Conservation (phyloP, 495 filamentous ascomycete genomes). For the Tuber umbilicatum region DNA sequence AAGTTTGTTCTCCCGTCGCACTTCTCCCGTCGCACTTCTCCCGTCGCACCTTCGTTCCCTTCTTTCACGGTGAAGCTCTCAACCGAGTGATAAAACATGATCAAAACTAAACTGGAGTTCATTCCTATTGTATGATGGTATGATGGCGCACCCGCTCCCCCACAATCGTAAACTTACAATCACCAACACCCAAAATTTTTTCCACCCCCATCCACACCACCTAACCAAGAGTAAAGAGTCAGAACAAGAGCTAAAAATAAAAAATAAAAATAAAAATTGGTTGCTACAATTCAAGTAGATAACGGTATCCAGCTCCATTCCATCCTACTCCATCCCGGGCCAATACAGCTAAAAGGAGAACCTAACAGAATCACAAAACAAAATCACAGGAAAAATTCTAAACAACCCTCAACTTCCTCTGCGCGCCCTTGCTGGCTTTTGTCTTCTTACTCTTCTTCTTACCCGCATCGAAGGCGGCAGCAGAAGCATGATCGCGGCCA, state of each 20-base stretch:
- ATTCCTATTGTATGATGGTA: background rate
- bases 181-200: background rate
- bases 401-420: conserved; percentile 75
- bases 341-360: conserved; percentile 21
- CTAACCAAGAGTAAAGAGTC: background rate
- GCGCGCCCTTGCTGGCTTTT: conserved; percentile 66
- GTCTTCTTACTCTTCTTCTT: conserved; percentile 95
- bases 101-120: background rate
- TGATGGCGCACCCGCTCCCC: background rate
- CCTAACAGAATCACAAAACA: conserved; percentile 10
- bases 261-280: background rate
- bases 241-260: background rate
- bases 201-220: background rate
- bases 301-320: conserved; percentile 8
- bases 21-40: background rate
- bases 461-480: conserved; percentile 81
- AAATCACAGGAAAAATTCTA: conserved; percentile 46
- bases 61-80: background rate
- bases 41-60: background rate
- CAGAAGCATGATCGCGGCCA: conserved; percentile 77
- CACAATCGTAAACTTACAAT: background rate
- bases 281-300: background rate
- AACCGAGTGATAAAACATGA: background rate
- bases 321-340: conserved; percentile 15
- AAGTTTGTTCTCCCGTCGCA: background rate